Evolutionary conservation across 2,329 filamentous ascomycete species (phyloP).

Genomic region (Xylaria sp.): DNA sequence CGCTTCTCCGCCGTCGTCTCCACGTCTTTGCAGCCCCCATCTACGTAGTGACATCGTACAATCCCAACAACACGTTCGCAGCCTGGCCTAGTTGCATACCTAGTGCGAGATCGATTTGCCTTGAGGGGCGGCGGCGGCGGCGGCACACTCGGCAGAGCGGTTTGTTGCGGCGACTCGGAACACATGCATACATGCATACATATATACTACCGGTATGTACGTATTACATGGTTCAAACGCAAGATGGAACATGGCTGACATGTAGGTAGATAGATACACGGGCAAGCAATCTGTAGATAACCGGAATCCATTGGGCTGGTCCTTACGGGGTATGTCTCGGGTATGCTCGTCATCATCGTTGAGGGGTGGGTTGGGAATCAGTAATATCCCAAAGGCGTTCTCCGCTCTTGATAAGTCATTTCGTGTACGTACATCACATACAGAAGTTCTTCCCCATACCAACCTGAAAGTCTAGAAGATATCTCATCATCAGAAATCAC

Average conservation of each 20-base stretch:
- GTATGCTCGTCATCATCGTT: conserved; percentile 27
- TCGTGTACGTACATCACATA: too few relatives aligned
- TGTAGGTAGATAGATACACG: too few relatives aligned
- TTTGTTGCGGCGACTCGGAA: too few relatives aligned
- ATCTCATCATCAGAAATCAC: not conserved
- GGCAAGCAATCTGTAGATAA: conserved; percentile 4
- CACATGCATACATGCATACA: not conserved
- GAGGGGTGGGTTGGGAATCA: not conserved
- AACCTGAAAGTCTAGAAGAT: too few relatives aligned
- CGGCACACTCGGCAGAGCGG: conserved; percentile 19
- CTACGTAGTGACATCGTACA: too few relatives aligned
- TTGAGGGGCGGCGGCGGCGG: conserved; percentile 12
- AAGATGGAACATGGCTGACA: too few relatives aligned
- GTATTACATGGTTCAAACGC: too few relatives aligned
- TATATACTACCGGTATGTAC: too few relatives aligned
- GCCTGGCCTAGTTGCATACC: too few relatives aligned
- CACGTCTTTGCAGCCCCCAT: too few relatives aligned
- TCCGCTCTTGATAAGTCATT: not conserved
- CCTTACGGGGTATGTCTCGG: conserved; percentile 24
- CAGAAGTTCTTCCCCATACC: not conserved
- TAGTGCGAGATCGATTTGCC: conserved; percentile 25
- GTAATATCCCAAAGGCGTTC: not conserved
- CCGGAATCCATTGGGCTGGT: conserved; percentile 9
- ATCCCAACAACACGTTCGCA: too few relatives aligned
- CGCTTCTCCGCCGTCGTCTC: not conserved